These are phyloP conservation scores for Geum urbanum DNA, from an alignment of 306 rosid genomes.

Conservation along the genomic window DNA sequence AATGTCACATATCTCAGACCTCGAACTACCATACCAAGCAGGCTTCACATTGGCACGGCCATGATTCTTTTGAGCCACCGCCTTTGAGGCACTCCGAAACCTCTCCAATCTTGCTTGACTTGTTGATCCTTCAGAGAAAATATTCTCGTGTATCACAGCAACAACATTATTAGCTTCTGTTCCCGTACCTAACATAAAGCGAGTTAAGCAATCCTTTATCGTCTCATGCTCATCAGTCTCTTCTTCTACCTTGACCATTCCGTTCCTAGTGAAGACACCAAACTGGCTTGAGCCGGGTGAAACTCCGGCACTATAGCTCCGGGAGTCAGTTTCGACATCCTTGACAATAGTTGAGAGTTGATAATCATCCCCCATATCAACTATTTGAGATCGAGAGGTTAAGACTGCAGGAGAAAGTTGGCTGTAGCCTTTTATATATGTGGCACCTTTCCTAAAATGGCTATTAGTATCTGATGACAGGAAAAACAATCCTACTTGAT, in stretches of 20 bases:
- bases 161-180: neutral
- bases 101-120: neutral
- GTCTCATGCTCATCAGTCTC: neutral
- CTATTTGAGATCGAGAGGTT: no score
- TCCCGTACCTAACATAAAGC: neutral
- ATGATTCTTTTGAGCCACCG: neutral
- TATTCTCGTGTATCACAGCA: neutral
- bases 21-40: neutral
- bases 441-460: neutral
- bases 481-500: no score
- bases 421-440: neutral
- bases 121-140: neutral
- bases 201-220: neutral
- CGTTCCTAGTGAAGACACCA: neutral
- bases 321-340: neutral
- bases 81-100: neutral
- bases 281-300: neutral
- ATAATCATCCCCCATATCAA: neutral
- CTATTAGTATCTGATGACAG: no score
- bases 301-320: neutral
- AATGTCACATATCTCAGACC: neutral
- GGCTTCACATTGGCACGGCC: neutral
- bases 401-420: neutral
- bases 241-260: neutral
- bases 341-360: neutral